phyloP scores from a whole-genome alignment of 495 filamentous ascomycete genomes.

The Daldinia caldariorum region DNA sequence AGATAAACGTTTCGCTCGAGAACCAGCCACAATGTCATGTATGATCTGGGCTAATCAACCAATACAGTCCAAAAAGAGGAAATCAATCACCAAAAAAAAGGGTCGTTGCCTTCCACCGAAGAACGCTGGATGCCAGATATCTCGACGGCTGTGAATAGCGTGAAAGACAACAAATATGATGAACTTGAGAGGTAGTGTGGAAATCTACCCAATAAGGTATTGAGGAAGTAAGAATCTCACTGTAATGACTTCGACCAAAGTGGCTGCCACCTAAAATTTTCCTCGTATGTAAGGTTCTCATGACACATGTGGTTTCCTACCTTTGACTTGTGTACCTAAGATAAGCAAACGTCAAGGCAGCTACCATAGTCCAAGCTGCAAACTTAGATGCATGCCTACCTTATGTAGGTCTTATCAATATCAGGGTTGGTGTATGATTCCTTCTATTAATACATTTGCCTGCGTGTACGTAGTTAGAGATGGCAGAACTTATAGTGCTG shows the following conservation, averaged over 20 bases:
- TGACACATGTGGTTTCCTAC: background rate
- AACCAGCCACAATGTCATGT: background rate
- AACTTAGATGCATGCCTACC: background rate
- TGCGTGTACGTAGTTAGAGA: background rate
- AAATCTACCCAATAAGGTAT: background rate
- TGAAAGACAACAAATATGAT: constrained; percentile 8
- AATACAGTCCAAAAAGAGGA: constrained; percentile 19
- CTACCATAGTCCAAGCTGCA: constrained; percentile 5
- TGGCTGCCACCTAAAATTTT: background rate
- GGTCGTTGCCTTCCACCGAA: constrained; percentile 6
- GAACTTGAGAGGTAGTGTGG: background rate
- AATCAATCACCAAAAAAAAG: constrained; percentile 18
- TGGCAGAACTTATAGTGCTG: too few species aligned
- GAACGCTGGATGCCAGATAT: constrained; percentile 15
- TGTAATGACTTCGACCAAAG: background rate
- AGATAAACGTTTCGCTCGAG: background rate
- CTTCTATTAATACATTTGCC: background rate
- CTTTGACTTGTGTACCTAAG: background rate
- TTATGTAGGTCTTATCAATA: background rate
- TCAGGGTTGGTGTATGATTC: background rate
- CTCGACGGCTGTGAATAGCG: background rate
- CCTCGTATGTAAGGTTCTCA: background rate
- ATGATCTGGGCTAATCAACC: background rate
- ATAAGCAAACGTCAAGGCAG: background rate
- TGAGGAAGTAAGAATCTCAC: background rate